Evolutionary conservation across 108 stramenopile genomes (phyloP), one percentile per base, ranked within the genome.

Genomic region (Cyclotella distinguenda): DNA sequence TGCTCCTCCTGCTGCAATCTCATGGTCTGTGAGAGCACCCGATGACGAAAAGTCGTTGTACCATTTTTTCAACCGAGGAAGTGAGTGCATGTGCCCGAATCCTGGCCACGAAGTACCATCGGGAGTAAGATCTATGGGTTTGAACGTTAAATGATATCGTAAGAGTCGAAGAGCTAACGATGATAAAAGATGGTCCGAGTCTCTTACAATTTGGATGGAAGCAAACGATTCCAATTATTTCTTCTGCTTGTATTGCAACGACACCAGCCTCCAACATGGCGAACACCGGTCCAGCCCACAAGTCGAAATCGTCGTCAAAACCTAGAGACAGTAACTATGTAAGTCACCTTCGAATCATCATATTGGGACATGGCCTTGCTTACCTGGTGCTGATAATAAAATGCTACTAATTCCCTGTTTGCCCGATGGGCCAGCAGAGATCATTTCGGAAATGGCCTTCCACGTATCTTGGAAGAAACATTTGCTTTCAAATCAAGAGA

Each of bases 71-170:
- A 91, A 59, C 40, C 87, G 80, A 4, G 87, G 85, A 10, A 88
- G 69, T 19, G 86, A 87, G 40, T 91, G 90, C 90, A 91, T 91
- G 36, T 91, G 90, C 10, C 90, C 90, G 71, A 91, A 91, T n/a
- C 90, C 90, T 19, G 90, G 90, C 71, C 80, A 91, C 10, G 84
- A 80, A 33, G 33, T 62, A 19, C 90, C 90, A 51, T 91, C 87
- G 0, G 87, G 85, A 36, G 78, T 83, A 13, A 73, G 82, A 64
- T 89, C 71, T 72, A 33, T n/a, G 34, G 68, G 21, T 16, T n/a
- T 13, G 32, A 45, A 27, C 21, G 39, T 12, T 21, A n/a, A 10
- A 51, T 16, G 22, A 27, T 25, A 23, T 28, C 19, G 19, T 30
- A 4, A 32, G 35, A 22, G 34, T 26, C 15, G 12, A 11, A 26